phyloP scores from a whole-genome alignment of 2,329 filamentous ascomycete species.

The Didymella glomerata region DNA sequence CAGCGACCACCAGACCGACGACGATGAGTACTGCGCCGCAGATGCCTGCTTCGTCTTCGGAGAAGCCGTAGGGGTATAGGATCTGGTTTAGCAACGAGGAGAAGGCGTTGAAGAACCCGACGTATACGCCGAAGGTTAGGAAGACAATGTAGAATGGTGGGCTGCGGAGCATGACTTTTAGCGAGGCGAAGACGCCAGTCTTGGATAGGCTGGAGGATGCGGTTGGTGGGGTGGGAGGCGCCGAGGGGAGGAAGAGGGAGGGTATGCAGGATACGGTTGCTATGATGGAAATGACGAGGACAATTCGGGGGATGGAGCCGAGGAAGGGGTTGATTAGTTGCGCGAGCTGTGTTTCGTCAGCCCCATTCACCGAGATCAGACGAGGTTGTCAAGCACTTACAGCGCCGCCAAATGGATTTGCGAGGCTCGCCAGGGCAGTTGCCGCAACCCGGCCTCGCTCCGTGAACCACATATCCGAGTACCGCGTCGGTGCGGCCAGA shows the following conservation, averaged over 20 bases:
- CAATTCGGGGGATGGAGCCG: conserved; percentile 80
- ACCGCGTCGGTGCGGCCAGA: conserved; percentile 85
- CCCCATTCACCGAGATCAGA: background rate
- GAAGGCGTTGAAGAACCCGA: conserved; percentile 92
- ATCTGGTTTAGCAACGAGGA: conserved; percentile 92
- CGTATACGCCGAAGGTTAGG: conserved; percentile 82
- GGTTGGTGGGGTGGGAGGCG: conserved; percentile 79
- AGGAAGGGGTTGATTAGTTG: conserved; percentile 84
- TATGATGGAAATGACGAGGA: conserved; percentile 85
- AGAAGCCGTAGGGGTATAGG: conserved; percentile 84
- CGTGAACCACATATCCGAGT: conserved; percentile 95
- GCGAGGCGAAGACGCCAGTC: conserved; percentile 62
- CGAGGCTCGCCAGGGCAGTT: conserved; percentile 83
- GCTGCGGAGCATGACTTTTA: conserved; percentile 61
- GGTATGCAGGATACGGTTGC: conserved; percentile 75
- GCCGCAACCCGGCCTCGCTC: conserved; percentile 82
- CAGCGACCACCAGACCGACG: conserved; percentile 80
- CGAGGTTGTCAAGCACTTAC: conserved; percentile 53
- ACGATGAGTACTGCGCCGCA: conserved; percentile 89
- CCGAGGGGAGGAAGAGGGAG: conserved; percentile 79
- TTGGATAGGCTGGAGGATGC: conserved; percentile 67
- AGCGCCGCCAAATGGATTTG: conserved; percentile 90
- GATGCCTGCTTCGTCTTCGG: conserved; percentile 84
- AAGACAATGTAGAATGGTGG: conserved; percentile 82
- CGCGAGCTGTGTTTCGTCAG: conserved; percentile 57